Base-by-base conservation (phyloP, 805 yeast genomes). In the Tetrapisispora nanseiensis region DNA sequence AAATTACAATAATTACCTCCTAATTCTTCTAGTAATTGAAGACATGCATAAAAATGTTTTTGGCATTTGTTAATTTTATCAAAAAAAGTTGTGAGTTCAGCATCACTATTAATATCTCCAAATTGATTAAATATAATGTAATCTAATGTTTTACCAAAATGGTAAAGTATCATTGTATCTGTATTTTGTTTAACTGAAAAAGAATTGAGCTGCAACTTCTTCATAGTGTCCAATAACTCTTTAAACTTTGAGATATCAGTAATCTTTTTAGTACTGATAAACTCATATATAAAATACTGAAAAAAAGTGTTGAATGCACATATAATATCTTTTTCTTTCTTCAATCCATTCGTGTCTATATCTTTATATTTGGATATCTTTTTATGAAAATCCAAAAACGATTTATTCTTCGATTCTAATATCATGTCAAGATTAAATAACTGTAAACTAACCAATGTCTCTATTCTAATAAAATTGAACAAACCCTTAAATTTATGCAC, bases 141-240 rank as follows among this genome's bases (percentile, higher is more conserved):
- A 6, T n/a, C 11, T n/a, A 55, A 42, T 13, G 51, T 51, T 26
- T 38, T 31, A 2, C 53, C 38, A 22, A 54, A 44, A 40, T 55
- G 49, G 27, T 51, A 37, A n/a, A 48, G 45, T n/a, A 54, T 27
- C 56, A 51, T 51, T 21, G 55, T 13, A n/a, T 50, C 47, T 2
- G 57, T 39, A 18, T 48, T 44, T 36, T 54, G 60, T 5, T 55
- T 45, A 13, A 56, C 33, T 3, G 53, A 39, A n/a, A 54, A 39
- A 4, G 56, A 52, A 3, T 40, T 35, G 5, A 42, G 28, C n/a
- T 42, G 35, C 7, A 48, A 15, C n/a, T 36, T 20, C 7, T 45
- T 40, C 15, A 51, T 28, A 6, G 26, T n/a, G 6, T 18, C 13
- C 2, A 51, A 32, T 19, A 35, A 41, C 12, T 18, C 30, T 18